Evolutionary conservation across 768 basidiomycete genomes (phyloP), one percentile per base, ranked within the genome.

Genomic region (Paxillus ammoniavirescens): DNA sequence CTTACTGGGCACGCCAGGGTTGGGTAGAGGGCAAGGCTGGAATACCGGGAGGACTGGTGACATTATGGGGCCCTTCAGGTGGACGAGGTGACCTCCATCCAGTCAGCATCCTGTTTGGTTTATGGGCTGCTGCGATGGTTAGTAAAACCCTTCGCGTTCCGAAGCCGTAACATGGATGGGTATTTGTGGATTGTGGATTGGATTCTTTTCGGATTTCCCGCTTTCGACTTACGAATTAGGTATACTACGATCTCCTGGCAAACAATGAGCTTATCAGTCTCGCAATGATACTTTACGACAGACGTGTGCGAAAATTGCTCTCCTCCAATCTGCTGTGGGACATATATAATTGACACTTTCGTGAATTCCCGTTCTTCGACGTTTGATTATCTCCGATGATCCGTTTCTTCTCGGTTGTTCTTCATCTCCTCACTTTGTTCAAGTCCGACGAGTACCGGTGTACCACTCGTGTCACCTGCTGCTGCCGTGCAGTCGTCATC

Each of bases 71-170:
- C 15, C 59, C 74, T 36, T 65, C 74, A 31, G 91, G 88, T 12
- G 87, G 87, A 9, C 80, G 84, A 31, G 87, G 94, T 62, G 96
- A 98, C 61, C 62, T 98, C 45, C 97, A 99, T 70, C 72, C 82
- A 37, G 84, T 86, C 40, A 85, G 85, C 63, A 56, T 91, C 35
- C 65, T 95, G n/a, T 92, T 93, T 70, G 87, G 75, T 7, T 66
- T 77, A 12, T 98, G 94, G 95, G 96, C 90, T 8, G 88, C 93
- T 14, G 89, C 91, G 45, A 98, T 99, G 96, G 91, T 99, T 58
- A 95, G 92, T 79, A 98, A 98, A 75, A 98, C 97, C 14, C 76
- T 99, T 43, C 81, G 85, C 47, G 83, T 98, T 48, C 90, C 91
- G 12, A 93, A 93, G 73, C 61, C 82, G 43, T 91, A 71, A 79